phyloP scores from a whole-genome alignment of 129 eudicot genomes.

The Oenanthe sinensis region DNA sequence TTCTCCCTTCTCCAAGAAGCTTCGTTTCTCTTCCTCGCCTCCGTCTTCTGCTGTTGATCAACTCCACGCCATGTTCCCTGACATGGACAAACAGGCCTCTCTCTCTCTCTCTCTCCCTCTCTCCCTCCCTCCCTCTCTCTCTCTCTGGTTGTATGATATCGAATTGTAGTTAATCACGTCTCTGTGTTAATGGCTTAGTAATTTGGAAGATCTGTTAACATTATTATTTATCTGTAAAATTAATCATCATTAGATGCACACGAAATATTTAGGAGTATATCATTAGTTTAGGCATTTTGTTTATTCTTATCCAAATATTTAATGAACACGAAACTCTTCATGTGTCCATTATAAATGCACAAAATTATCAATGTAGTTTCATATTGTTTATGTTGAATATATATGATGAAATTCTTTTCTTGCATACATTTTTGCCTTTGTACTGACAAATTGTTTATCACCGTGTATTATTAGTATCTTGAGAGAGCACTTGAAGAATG shows the following conservation, averaged over 20 bases:
- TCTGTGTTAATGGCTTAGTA: background rate
- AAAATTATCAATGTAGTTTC: background rate
- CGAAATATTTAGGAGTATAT: too few species aligned
- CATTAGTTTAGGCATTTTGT: too few species aligned
- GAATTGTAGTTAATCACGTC: background rate
- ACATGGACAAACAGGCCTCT: slow-evolving; percentile 50
- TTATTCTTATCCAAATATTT: too few species aligned
- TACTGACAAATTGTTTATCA: background rate
- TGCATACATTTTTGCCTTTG: background rate
- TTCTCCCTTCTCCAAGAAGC: slow-evolving; percentile 53
- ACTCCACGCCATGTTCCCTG: slow-evolving; percentile 51
- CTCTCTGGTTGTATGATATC: too few species aligned
- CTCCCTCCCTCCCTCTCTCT: background rate
- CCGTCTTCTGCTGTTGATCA: slow-evolving; percentile 36
- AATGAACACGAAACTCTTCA: too few species aligned
- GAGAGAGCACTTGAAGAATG: slow-evolving; percentile 59
- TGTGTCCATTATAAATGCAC: too few species aligned
- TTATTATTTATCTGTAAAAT: background rate
- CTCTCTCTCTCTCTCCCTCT: background rate
- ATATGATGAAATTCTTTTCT: background rate
- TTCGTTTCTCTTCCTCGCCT: slow-evolving; percentile 38
- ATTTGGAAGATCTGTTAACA: background rate
- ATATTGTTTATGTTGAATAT: background rate
- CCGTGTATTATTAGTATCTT: slow-evolving; percentile 45
- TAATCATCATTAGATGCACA: too few species aligned